Percentiles rank a stretch among this genome's conserved stretches.
Conservation (phyloP, 2,329 filamentous ascomycete genomes). For the Aspergillus fischeri region DNA sequence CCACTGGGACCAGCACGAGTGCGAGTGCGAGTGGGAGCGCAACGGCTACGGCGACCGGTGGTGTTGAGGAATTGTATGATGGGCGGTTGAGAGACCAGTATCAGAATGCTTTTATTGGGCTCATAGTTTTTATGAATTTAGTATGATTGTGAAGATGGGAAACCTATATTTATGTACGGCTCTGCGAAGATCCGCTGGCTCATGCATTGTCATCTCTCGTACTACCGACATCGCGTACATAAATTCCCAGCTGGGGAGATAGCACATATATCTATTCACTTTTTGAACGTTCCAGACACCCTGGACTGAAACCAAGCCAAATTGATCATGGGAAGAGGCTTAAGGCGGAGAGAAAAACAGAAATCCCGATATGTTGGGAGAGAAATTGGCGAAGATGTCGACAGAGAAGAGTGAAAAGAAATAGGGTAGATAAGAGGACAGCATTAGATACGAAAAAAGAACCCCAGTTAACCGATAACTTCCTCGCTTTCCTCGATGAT, state of each 20-base stretch:
- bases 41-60: neutral
- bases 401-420: constrained; percentile 26
- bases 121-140: constrained; percentile 4
- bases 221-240: constrained; percentile 22
- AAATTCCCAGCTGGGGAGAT: constrained; percentile 14
- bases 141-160: neutral
- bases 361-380: constrained; percentile 1
- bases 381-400: constrained; percentile 23
- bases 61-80: neutral
- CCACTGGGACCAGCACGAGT: neutral
- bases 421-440: constrained; percentile 23
- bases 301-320: constrained; percentile 18
- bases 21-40: neutral
- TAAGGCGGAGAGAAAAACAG: constrained; percentile 13
- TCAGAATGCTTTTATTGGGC: neutral
- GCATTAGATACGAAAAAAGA: constrained; percentile 30
- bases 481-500: constrained; percentile 82
- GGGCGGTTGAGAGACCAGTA: constrained; percentile 1
- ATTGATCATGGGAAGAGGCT: constrained; percentile 13
- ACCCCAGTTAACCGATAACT: constrained; percentile 47
- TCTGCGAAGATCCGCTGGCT: constrained; percentile 5
- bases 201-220: constrained; percentile 25
- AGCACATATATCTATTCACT: constrained; percentile 25
- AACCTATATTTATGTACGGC: neutral
- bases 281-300: constrained; percentile 18